Evolutionary conservation across 176 grass and related monocot species (phyloP).

Genomic region (Melocanna baccifera): DNA sequence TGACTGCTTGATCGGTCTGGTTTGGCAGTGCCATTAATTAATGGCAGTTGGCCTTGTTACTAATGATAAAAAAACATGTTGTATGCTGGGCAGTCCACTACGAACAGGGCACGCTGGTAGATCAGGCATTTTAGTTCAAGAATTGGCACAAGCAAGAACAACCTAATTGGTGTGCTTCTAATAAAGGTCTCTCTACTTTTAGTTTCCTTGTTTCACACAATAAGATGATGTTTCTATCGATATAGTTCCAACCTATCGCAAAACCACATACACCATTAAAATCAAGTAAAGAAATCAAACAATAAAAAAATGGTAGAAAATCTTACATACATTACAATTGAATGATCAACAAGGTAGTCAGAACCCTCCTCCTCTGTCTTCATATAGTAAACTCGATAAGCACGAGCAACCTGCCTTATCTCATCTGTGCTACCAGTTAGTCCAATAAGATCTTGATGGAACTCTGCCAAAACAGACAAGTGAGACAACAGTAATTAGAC

Average conservation of each 20-base stretch:
- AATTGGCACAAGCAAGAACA: neutral
- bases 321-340: conserved; percentile 84
- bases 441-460: conserved; percentile 68
- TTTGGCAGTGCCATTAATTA: neutral
- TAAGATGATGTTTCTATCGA: neutral
- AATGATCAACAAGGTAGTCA: conserved; percentile 97
- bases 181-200: neutral
- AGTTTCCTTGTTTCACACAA: neutral
- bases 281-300: neutral
- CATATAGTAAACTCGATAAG: conserved; percentile 90
- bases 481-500: neutral
- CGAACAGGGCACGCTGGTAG: neutral
- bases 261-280: neutral
- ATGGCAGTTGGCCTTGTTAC: neutral
- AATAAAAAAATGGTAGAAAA: neutral
- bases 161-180: neutral
- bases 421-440: conserved; percentile 73
- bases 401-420: conserved; percentile 65
- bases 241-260: neutral
- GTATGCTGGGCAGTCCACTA: neutral
- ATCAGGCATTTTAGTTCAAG: neutral
- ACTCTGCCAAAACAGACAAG: conserved; percentile 28
- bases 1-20: neutral
- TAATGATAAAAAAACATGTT: neutral
- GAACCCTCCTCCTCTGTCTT: conserved; percentile 88